Evolutionary conservation across 306 rosid genomes (phyloP).

Genomic region (Fagus crenata): DNA sequence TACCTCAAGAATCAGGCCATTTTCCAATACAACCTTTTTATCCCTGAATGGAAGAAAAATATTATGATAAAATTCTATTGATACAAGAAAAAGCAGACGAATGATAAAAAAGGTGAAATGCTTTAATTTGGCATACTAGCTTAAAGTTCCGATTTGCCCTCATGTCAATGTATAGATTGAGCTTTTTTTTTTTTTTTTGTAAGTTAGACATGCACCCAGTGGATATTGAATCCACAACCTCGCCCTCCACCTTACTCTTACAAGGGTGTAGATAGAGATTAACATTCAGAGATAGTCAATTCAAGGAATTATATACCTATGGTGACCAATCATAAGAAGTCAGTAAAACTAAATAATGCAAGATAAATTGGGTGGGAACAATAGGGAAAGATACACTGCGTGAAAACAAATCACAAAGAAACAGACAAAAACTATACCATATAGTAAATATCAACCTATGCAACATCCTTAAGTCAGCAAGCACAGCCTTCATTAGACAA

Average conservation of each 20-base stretch:
- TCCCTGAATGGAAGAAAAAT: constrained; percentile 47
- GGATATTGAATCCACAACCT: too few relatives aligned
- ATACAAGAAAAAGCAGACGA: constrained; percentile 19
- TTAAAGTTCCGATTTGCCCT: neutral
- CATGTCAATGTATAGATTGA: neutral
- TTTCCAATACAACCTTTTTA: constrained; percentile 66
- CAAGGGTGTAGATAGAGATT: neutral
- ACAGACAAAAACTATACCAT: too few relatives aligned
- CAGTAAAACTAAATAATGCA: too few relatives aligned
- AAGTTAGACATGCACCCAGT: too few relatives aligned
- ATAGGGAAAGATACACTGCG: too few relatives aligned
- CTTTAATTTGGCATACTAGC: neutral
- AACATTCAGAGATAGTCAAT: neutral
- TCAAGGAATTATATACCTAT: neutral
- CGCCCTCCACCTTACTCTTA: too few relatives aligned
- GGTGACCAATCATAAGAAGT: neutral
- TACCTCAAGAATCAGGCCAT: constrained; percentile 76
- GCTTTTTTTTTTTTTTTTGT: too few relatives aligned
- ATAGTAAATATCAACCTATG: too few relatives aligned
- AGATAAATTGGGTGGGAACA: too few relatives aligned
- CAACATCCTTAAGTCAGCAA: too few relatives aligned
- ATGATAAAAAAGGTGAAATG: constrained; percentile 1
- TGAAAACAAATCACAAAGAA: too few relatives aligned
- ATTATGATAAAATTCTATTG: constrained; percentile 25
- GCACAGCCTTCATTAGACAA: too few relatives aligned